Percentiles rank a stretch among this genome's conserved stretches.
These are phyloP conservation scores for Dipodascus geniculatus DNA, from an alignment of 805 yeast species.

Conservation along the genomic window DNA sequence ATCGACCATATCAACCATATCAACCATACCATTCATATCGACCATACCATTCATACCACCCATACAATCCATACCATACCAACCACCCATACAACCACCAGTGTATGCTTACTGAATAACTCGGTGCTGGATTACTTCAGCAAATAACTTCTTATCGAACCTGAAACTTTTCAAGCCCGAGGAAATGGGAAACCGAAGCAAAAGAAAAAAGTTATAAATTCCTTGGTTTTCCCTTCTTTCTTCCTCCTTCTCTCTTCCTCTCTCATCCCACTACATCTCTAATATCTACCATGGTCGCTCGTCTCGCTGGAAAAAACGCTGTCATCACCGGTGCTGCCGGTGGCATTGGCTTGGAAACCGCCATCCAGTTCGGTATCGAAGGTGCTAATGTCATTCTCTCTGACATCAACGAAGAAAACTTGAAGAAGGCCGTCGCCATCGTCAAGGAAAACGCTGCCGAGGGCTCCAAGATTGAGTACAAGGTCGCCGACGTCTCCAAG, in stretches of 20 bases:
- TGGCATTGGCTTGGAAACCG: conserved; percentile 33
- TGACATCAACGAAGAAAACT: conserved; percentile 39
- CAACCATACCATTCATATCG: no score
- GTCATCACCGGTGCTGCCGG: conserved; percentile 35
- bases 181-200: neutral
- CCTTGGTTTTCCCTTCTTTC: neutral
- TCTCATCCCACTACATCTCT: conserved; percentile 6
- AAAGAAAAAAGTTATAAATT: neutral
- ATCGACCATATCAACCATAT: no score
- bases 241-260: neutral
- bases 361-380: conserved; percentile 66
- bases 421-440: conserved; percentile 49
- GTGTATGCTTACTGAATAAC: no score
- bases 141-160: neutral
- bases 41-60: no score
- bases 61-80: no score
- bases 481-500: conserved; percentile 23
- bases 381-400: conserved; percentile 86
- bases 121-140: no score
- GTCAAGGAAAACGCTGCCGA: conserved; percentile 65
- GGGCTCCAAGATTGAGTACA: conserved; percentile 48
- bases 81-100: no score
- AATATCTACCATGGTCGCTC: conserved; percentile 12
- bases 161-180: neutral
- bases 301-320: conserved; percentile 32